A percentile compares a stretch with the other conserved stretches of the same genome.
phyloP scores from a whole-genome alignment of 352 stramenopile species.

The Pythium sukuiense region DNA sequence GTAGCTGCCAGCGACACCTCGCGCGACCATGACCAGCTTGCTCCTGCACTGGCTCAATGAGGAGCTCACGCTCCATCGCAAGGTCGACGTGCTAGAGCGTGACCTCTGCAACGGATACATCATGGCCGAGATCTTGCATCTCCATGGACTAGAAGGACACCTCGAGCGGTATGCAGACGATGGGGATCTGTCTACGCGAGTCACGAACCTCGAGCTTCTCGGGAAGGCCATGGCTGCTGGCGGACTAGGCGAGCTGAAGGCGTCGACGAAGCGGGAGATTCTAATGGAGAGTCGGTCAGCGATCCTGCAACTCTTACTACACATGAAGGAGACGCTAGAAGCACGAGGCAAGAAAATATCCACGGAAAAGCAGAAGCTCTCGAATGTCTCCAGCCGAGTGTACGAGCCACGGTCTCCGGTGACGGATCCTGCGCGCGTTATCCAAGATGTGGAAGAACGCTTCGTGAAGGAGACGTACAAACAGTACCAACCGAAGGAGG shows the following conservation, averaged over 20 bases:
- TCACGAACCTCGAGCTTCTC: slow-evolving; percentile 66
- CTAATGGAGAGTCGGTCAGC: slow-evolving; percentile 65
- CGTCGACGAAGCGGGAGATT: slow-evolving; percentile 47
- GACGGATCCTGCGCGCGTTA: slow-evolving; percentile 2
- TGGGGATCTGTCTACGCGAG: slow-evolving; percentile 35
- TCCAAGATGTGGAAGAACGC: slow-evolving; percentile 53
- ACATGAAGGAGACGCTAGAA: slow-evolving; percentile 57
- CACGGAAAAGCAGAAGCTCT: slow-evolving; percentile 13
- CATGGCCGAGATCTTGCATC: slow-evolving; percentile 58
- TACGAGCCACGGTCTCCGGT: slow-evolving; percentile 23
- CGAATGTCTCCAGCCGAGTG: slow-evolving; percentile 22
- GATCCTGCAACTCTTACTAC: slow-evolving; percentile 57
- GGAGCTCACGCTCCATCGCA: slow-evolving; percentile 47
- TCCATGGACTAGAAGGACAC: slow-evolving; percentile 45
- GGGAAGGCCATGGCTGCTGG: slow-evolving; percentile 37
- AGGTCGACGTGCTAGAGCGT: slow-evolving; percentile 51
- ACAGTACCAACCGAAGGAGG: slow-evolving; percentile 43
- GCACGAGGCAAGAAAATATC: slow-evolving; percentile 25
- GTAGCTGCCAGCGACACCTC: neutral
- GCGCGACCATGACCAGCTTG: slow-evolving; percentile 49
- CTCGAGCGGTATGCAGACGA: slow-evolving; percentile 50
- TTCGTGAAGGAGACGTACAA: slow-evolving; percentile 47
- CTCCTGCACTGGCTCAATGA: slow-evolving; percentile 71
- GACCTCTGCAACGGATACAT: slow-evolving; percentile 74
- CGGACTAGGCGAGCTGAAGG: slow-evolving; percentile 38